These are phyloP conservation scores for Didymellaceae sp. DNA, from an alignment of 2,329 filamentous ascomycete species.

Conservation along the genomic window DNA sequence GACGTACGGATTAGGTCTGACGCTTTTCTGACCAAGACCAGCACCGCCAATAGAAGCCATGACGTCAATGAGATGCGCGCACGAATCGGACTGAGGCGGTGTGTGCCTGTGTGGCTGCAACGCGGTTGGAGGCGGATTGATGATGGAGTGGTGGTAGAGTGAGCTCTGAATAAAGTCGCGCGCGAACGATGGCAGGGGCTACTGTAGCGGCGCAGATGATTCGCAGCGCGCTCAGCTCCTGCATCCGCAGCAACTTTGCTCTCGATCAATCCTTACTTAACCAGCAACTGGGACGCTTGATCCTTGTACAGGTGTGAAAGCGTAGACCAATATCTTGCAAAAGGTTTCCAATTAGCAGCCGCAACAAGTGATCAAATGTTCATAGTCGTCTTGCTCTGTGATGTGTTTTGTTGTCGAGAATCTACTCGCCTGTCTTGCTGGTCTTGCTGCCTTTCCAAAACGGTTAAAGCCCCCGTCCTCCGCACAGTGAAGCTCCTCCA, in stretches of 20 bases:
- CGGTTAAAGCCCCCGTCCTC: slow-evolving; percentile 31
- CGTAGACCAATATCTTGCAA: too few species aligned
- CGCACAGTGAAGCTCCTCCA: slow-evolving; percentile 3
- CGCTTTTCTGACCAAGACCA: slow-evolving; percentile 67
- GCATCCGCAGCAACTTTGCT: background rate
- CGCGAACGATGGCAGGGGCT: slow-evolving; percentile 12
- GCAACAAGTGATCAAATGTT: too few species aligned
- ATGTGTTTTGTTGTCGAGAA: too few species aligned
- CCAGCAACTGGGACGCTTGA: too few species aligned
- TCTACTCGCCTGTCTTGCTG: background rate
- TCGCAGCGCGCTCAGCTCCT: slow-evolving; percentile 1
- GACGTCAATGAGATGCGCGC: background rate
- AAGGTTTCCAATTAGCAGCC: too few species aligned
- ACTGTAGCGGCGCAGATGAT: background rate
- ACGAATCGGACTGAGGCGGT: background rate
- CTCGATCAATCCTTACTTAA: background rate
- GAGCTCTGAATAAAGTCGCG: slow-evolving; percentile 33
- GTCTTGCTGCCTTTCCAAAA: background rate
- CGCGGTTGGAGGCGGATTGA: background rate
- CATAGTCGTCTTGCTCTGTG: too few species aligned
- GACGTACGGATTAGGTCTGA: slow-evolving; percentile 74
- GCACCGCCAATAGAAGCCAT: slow-evolving; percentile 67
- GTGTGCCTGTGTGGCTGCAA: background rate
- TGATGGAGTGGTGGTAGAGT: slow-evolving; percentile 26
- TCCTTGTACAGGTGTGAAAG: too few species aligned